These are phyloP conservation scores for Pyrenophora tritici-repentis DNA, from an alignment of 2,329 filamentous ascomycete genomes.

Conservation along the genomic window DNA sequence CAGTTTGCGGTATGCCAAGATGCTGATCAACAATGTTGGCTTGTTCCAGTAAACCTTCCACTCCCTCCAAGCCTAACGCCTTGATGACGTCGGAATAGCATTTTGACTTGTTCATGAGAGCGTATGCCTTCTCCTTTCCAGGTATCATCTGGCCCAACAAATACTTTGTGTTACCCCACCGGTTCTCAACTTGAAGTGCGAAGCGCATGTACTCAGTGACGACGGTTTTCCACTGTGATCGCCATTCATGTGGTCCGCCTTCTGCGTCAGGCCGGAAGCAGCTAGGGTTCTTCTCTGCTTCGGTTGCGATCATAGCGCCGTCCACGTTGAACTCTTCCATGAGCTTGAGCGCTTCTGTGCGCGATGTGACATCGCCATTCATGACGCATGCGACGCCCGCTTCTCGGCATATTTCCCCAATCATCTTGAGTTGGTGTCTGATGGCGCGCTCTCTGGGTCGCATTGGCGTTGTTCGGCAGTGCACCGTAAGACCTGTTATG, in stretches of 20 bases:
- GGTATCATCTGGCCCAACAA: constrained; percentile 84
- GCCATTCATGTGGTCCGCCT: constrained; percentile 61
- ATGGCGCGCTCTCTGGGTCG: constrained; percentile 86
- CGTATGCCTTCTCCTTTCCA: constrained; percentile 71
- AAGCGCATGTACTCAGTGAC: constrained; percentile 75
- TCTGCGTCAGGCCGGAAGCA: constrained; percentile 74
- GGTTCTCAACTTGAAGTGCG: constrained; percentile 79
- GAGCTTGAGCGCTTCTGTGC: constrained; percentile 72
- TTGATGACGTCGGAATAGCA: constrained; percentile 73
- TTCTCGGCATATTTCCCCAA: constrained; percentile 77
- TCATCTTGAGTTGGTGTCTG: constrained; percentile 81
- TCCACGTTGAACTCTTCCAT: constrained; percentile 83
- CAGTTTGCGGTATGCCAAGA: constrained; percentile 62
- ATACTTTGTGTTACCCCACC: constrained; percentile 92
- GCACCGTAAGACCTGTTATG: constrained; percentile 88
- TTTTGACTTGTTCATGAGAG: constrained; percentile 66
- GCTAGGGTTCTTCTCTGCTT: constrained; percentile 88
- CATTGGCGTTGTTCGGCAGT: constrained; percentile 97
- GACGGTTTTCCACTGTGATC: constrained; percentile 75
- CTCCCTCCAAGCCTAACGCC: constrained; percentile 66
- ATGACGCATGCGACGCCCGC: constrained; percentile 90
- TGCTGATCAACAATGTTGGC: constrained; percentile 70
- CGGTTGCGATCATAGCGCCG: constrained; percentile 95
- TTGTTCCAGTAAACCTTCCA: constrained; percentile 65
- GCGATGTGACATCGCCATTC: constrained; percentile 86